Evolutionary conservation across 2,329 filamentous ascomycete species (phyloP), one percentile per base, ranked within the genome.

Genomic region (Neofusicoccum umdonicola): DNA sequence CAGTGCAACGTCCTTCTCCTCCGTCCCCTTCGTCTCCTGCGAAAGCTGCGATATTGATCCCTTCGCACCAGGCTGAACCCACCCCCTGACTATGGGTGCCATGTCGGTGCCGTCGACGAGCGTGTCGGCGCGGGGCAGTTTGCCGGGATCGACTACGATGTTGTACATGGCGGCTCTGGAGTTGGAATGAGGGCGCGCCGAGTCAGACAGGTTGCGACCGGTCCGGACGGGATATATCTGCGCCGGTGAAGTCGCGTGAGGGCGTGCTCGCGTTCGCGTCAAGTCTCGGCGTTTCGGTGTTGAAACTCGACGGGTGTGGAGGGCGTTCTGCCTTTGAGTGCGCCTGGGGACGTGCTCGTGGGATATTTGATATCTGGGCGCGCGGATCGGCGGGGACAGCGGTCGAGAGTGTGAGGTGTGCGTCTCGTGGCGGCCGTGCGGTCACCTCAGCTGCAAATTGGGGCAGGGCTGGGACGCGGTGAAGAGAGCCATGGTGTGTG

Each of bases 391-490:
- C 56, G 27, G 42, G 27, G 27, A 13, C 41, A 12, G 56, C 41
- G 42, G 42, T 7, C 22, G 27, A 13, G 37, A 34, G 42, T 44
- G 56, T 22, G 31, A 35, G n/a, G 56, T 47, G 56, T 47, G 27
- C 27, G 56, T 60, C 22, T 47, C 44, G 56, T n/a, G 35, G 42
- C 11, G 27, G 41, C 15, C n/a, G 31, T 22, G 56, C 5, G 27
- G 56, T 60, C 56, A 60, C 56, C 56, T 60, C 56, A 47, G 56
- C 56, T 34, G 42, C 22, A 42, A 44, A 60, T 47, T 60, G 56
- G 27, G 42, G 56, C 42, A 13, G 17, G 17, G 42, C 56, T 60
- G 56, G 56, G 56, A 42, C 56, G 56, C 56, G 42, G 56, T 60
- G 42, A 60, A 42, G 56, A 19, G 35, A 60, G 41, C 56, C 56